Base-by-base conservation (phyloP, 768 basidiomycete species). In the Psilocybe cubensis region DNA sequence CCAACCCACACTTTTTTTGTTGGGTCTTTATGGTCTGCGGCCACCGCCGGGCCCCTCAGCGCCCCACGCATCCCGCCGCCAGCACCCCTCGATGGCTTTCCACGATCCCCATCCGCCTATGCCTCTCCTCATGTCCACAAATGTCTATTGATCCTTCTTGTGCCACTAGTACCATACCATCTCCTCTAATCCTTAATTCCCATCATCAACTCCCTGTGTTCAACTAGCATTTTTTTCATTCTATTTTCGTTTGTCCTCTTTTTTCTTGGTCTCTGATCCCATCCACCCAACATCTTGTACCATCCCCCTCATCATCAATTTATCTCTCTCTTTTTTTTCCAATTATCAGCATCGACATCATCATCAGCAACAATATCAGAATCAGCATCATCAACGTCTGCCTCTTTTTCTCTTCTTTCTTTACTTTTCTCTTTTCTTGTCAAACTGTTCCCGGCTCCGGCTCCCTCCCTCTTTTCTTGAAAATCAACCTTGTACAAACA, bases 271-370 rank as follows among this genome's bases (percentile, higher is more conserved):
- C 25, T 43, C 12, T 42, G 21, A 29, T 54, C 31, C 38, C 21
- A 33, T 25, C 24, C 45, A 40, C 23, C 33, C 33, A 35, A 48
- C 54, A 56, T 56, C 54, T 56, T 56, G 47, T 51, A 51, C 53
- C 48, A 44, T 47, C 25, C 45, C 41, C 46, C 12, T 48, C 29
- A 18, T 11, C 17, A 21, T 47, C 27, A 31, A 4, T 49, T 49
- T 49, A 10, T 35, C 17, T 28, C 29, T 31, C 29, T 48, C 27
- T 27, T 46, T 43, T 31, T 41, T 24, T 52, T 20, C n/a, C 23
- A 18, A 11, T 49, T 14, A 10, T 49, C 27, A 18, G 18, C 21
- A 18, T 23, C 25, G 29, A 12, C 23, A 14, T 17, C 52, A 53
- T 53, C 52, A 53, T 53, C 52, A 40, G 8, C 42, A 43, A n/a